Evolutionary conservation across 352 stramenopile genomes (phyloP).

Genomic region (Globisporangium nunn): DNA sequence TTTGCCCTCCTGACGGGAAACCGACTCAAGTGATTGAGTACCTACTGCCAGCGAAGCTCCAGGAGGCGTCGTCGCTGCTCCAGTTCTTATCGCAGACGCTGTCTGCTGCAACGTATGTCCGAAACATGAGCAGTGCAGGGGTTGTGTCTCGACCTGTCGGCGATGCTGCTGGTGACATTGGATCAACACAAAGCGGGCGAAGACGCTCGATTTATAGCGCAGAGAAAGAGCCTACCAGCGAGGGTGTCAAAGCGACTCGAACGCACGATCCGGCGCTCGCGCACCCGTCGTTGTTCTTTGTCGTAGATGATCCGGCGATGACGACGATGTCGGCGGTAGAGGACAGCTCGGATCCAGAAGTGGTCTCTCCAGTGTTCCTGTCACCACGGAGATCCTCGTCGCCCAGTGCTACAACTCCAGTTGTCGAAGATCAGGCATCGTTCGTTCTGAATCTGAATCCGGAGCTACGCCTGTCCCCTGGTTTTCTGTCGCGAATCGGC

Average conservation of each 20-base stretch:
- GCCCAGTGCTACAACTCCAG: not conserved
- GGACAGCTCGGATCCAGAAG: not conserved
- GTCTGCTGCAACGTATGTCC: slow-evolving; percentile 42
- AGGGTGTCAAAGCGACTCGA: not conserved
- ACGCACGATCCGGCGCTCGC: slow-evolving; percentile 6
- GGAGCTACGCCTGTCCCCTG: slow-evolving; percentile 65
- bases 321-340: not conserved
- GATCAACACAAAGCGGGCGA: slow-evolving; percentile 1
- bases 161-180: slow-evolving; percentile 3
- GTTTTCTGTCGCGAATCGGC: slow-evolving; percentile 66
- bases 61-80: slow-evolving; percentile 28
- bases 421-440: slow-evolving; percentile 23
- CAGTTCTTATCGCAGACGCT: slow-evolving; percentile 63
- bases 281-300: slow-evolving; percentile 14
- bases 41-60: slow-evolving; percentile 30
- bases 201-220: slow-evolving; percentile 3
- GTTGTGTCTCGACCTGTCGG: not conserved
- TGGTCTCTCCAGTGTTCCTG: slow-evolving; percentile 16
- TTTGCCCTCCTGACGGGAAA: slow-evolving; percentile 45
- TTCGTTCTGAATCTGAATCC: slow-evolving; percentile 84
- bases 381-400: not conserved
- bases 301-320: not conserved
- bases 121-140: slow-evolving; percentile 29
- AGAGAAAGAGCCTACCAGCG: not conserved
- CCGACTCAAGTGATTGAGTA: slow-evolving; percentile 39